Evolutionary conservation across 2,329 filamentous ascomycete genomes (phyloP).

Genomic region (Diaporthe sp.): DNA sequence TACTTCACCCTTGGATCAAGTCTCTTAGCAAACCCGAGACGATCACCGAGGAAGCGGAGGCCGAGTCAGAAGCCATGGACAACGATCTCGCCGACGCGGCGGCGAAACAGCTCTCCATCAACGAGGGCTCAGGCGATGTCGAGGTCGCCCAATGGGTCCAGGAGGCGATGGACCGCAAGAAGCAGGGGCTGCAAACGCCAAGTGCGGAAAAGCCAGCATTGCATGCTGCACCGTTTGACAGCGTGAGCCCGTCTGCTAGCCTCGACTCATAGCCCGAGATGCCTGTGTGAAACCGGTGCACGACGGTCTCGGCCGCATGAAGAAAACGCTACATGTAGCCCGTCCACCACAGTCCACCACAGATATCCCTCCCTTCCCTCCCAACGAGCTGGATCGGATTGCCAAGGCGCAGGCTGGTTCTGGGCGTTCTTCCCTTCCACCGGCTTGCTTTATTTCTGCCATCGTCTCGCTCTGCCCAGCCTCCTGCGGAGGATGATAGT

Average conservation of each 20-base stretch:
- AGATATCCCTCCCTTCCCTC: neutral
- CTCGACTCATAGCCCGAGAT: slow-evolving; percentile 36
- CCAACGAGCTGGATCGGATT: slow-evolving; percentile 8
- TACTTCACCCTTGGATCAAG: slow-evolving; percentile 90
- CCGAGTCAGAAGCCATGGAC: slow-evolving; percentile 59
- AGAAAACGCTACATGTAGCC: neutral
- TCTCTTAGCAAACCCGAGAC: slow-evolving; percentile 80
- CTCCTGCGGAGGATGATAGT: neutral
- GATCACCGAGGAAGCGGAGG: slow-evolving; percentile 77
- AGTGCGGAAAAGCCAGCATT: slow-evolving; percentile 77
- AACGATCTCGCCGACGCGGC: slow-evolving; percentile 47
- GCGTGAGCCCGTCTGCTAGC: slow-evolving; percentile 66
- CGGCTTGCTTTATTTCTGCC: neutral
- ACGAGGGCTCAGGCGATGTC: slow-evolving; percentile 69
- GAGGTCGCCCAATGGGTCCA: slow-evolving; percentile 91
- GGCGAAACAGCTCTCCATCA: slow-evolving; percentile 33
- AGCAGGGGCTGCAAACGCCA: slow-evolving; percentile 58
- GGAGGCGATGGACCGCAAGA: slow-evolving; percentile 74
- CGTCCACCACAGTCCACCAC: too few relatives aligned
- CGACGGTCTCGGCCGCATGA: neutral
- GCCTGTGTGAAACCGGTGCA: neutral
- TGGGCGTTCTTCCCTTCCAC: neutral
- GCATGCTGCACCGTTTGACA: slow-evolving; percentile 87
- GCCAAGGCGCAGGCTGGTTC: neutral
- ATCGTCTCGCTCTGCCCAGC: neutral